A percentile compares a stretch with the other conserved stretches of the same genome.
phyloP scores from a whole-genome alignment of 139 green algal genomes.

The Coelastrella sp. region DNA sequence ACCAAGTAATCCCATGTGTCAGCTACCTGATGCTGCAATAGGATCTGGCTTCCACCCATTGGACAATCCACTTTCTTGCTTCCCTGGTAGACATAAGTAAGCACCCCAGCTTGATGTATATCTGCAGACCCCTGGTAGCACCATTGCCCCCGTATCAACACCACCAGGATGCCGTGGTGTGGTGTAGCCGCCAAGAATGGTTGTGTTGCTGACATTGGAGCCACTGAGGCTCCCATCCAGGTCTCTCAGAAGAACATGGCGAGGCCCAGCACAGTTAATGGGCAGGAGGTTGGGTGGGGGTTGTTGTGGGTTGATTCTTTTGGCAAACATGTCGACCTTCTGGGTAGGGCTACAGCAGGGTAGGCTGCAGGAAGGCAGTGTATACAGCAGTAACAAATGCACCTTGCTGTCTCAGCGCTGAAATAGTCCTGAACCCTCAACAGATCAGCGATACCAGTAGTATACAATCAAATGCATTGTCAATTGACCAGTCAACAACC shows the following conservation, averaged over 20 bases:
- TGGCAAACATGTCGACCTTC: constrained; percentile 23
- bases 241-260: constrained; percentile 14
- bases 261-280: constrained; percentile 20
- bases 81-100: background rate
- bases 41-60: constrained; percentile 8
- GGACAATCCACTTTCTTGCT: background rate
- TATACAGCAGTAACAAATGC: too few relatives aligned
- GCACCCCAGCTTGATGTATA: background rate
- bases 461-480: too few relatives aligned
- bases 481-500: too few relatives aligned
- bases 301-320: background rate
- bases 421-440: too few relatives aligned
- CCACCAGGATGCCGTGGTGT: background rate
- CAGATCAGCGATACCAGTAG: background rate
- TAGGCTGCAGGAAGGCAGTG: background rate
- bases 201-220: background rate
- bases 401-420: too few relatives aligned
- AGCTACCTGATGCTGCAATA: background rate
- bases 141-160: background rate
- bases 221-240: background rate
- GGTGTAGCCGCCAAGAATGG: background rate
- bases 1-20: background rate
- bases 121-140: background rate
- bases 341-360: background rate
- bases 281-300: background rate